Base-by-base conservation (phyloP, 2,329 filamentous ascomycete species). In the Tolypocladium sp. region DNA sequence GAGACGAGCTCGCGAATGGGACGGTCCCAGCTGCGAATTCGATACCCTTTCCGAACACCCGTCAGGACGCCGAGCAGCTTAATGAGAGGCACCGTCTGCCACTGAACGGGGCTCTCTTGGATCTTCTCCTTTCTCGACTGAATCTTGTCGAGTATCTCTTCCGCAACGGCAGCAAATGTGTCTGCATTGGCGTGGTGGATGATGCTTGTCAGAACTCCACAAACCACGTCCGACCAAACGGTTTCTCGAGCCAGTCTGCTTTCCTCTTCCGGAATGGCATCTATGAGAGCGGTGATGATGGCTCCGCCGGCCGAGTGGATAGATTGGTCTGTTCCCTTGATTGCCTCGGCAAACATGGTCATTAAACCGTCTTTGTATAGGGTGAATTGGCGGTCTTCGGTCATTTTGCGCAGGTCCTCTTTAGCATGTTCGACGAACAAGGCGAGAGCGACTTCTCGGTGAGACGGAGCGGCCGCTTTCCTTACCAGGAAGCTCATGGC, bases 401-500 rank as follows among this genome's bases (percentile, higher is more conserved):
- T 74, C 57, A 78, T 73, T 41, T 75, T 77, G 56, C 80, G 65
- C 56, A 96, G 77, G 68, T 96, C 91, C 13, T 83, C 75, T 56
- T 90, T 83, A 1, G 89, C 85, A 72, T 92, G 88, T 15, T 81
- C 77, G 2, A 96, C 76, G n/a, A 97, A 86, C 15, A 80, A 74
- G 15, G 83, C 78, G 41, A 99, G 78, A 0, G 91, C 85, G 33
- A 79, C 83, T 64, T 93, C 89, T 64, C 91, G 86, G 63, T 90
- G 85, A 58, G 91, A 90, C 3, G 86, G 82, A 20, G 88, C 82
- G 2, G 89, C 92, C 8, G 92, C 89, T 75, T 97, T 97, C 68
- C 91, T 89, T 25, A 99, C 82, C 25, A 99, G 79, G 69, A 97
- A 99, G 65, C 92, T 96, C 77, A 99, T 82, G 3, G 94, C 91